Evolutionary conservation across 768 basidiomycete species (phyloP), one percentile per base, ranked within the genome.

Genomic region (Pleurotus pulmonarius): DNA sequence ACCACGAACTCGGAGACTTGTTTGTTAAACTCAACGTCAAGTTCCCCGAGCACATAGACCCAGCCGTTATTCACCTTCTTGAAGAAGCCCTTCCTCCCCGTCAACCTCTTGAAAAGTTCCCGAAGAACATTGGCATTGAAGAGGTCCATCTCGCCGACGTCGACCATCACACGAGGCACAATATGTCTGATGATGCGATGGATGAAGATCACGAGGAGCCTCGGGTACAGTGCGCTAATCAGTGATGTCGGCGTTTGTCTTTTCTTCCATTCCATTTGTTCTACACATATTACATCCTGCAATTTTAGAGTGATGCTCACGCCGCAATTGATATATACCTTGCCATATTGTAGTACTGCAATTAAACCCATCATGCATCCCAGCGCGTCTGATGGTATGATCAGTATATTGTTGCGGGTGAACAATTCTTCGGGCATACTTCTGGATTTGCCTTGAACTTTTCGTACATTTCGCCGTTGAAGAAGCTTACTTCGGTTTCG

Each of bases 1-100:
- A 98, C 73, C 97, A 98, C 74, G 94, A 99, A 68, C 83, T 87
- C 40, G 97, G 97, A 39, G 94, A 98, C 72, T 82, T 99, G 58
- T 94, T 84, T 69, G 81, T 99, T 71, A 90, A 87, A 67, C 74
- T 98, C 63, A 78, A 79, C 60, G 91, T 99, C 67, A 83, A 79
- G 57, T 99, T 98, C 85, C 97, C 97, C 38, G 91, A 94, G 26
- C 67, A 72, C 55, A 82, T 99, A 69, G 82, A 88, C 58, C 76
- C 84, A 29, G 75, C 78, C 29, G 74, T 77, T 38, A 87, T 94
- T 63, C 78, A 81, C 16, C 72, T 86, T 18, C 85, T 98, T 58
- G 95, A 98, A 73, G 70, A 80, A 25, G 95, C 92, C 16, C 83
- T 99, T 1, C 91, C 95, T 3, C 81, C 90, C 2, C 87, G 97